These are phyloP conservation scores for Hypoxylon sp. DNA, from an alignment of 2,329 filamentous ascomycete species.

Conservation along the genomic window DNA sequence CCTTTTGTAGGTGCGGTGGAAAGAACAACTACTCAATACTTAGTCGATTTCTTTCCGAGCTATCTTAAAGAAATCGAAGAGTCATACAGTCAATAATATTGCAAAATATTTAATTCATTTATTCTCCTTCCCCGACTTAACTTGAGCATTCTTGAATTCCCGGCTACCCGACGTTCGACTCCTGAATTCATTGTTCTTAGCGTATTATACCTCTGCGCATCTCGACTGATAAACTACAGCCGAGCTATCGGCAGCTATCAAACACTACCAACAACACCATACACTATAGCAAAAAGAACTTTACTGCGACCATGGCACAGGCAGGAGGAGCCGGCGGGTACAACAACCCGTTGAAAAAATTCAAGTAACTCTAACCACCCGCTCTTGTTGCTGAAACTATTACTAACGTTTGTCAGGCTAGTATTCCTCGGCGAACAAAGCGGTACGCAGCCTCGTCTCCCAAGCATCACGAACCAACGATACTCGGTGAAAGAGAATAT, in stretches of 20 bases:
- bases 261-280: conserved; percentile 15
- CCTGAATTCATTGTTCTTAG: conserved; percentile 20
- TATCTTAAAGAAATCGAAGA: conserved; percentile 9
- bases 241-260: conserved; percentile 17
- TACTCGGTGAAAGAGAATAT: background rate
- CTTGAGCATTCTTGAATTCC: conserved; percentile 16
- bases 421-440: conserved; percentile 99
- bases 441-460: conserved; percentile 72
- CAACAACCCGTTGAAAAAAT: conserved; percentile 99
- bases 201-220: conserved; percentile 24
- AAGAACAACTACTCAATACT: conserved; percentile 37
- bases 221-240: conserved; percentile 21
- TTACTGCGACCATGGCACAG: conserved; percentile 79
- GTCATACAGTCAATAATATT: conserved; percentile 26
- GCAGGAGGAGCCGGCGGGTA: conserved; percentile 79
- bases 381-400: conserved; percentile 30
- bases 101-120: conserved; percentile 34
- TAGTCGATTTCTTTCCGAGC: conserved; percentile 18
- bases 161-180: conserved; percentile 14
- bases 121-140: conserved; percentile 17
- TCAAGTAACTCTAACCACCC: conserved; percentile 78
- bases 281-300: conserved; percentile 14
- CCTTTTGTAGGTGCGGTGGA: conserved; percentile 41
- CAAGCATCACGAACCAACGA: conserved; percentile 3
- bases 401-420: conserved; percentile 70